phyloP scores from a whole-genome alignment of 75 land plant species.

The Sequoia sempervirens region DNA sequence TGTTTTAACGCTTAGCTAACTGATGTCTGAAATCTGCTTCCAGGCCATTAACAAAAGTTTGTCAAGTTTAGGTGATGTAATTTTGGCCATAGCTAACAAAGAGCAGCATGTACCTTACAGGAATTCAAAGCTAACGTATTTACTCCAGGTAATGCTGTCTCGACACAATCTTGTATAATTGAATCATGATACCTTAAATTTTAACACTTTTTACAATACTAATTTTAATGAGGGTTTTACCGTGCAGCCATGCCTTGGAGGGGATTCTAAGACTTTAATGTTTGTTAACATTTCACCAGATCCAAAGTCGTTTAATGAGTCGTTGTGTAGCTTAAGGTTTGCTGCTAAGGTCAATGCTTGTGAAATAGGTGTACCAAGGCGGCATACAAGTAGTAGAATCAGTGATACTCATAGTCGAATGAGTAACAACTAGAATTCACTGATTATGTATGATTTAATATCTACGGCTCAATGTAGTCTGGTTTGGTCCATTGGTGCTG shows the following conservation, averaged over 20 bases:
- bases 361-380: constrained; percentile 33
- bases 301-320: constrained; percentile 26
- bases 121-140: constrained; percentile 32
- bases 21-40: not conserved
- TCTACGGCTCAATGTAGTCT: not conserved
- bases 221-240: not conserved
- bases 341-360: constrained; percentile 41
- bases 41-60: constrained; percentile 42
- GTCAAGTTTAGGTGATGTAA: constrained; percentile 33
- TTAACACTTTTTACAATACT: not conserved
- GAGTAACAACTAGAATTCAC: not conserved
- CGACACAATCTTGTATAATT: not conserved
- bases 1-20: not conserved
- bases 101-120: constrained; percentile 37
- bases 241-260: constrained; percentile 33
- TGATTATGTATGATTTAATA: not conserved
- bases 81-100: constrained; percentile 33
- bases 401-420: constrained; percentile 12
- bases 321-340: constrained; percentile 32
- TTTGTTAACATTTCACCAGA: constrained; percentile 38
- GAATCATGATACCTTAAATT: not conserved
- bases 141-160: constrained; percentile 22
- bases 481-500: not conserved
- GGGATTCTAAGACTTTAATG: constrained; percentile 39
- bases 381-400: constrained; percentile 17